Evolutionary conservation across 495 filamentous ascomycete species (phyloP).

Genomic region (Daldinia bambusicola): DNA sequence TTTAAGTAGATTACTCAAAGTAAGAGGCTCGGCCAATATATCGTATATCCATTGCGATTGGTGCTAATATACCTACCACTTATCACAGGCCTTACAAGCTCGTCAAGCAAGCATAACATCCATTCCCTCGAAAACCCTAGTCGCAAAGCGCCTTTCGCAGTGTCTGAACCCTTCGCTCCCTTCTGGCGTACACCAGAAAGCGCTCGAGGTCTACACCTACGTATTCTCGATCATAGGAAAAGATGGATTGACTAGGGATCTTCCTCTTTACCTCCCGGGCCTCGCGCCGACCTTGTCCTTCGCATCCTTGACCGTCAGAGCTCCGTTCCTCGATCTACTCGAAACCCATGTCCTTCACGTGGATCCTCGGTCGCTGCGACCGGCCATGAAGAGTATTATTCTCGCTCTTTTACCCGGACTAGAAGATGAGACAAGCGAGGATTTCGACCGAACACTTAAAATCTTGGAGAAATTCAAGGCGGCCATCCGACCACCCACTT

Average conservation of each 20-base stretch:
- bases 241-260: slow-evolving; percentile 80
- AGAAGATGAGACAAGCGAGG: slow-evolving; percentile 95
- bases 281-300: slow-evolving; percentile 89
- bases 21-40: slow-evolving; percentile 45
- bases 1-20: slow-evolving; percentile 89
- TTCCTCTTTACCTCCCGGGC: slow-evolving; percentile 88
- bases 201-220: slow-evolving; percentile 90
- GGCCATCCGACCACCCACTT: slow-evolving; percentile 64
- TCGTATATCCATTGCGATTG: not conserved
- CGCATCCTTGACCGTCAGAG: slow-evolving; percentile 87
- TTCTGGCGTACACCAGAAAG: slow-evolving; percentile 98
- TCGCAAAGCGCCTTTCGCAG: slow-evolving; percentile 92
- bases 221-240: slow-evolving; percentile 82
- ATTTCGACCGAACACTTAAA: slow-evolving; percentile 87
- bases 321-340: slow-evolving; percentile 82
- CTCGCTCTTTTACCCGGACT: slow-evolving; percentile 87
- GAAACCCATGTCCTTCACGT: slow-evolving; percentile 81
- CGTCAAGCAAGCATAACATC: slow-evolving; percentile 74
- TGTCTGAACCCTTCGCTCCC: slow-evolving; percentile 93
- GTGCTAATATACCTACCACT: slow-evolving; percentile 24
- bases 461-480: slow-evolving; percentile 81
- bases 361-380: slow-evolving; percentile 75
- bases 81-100: slow-evolving; percentile 81
- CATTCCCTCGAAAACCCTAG: slow-evolving; percentile 84
- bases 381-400: slow-evolving; percentile 88